A percentile compares a stretch with the other conserved stretches of the same genome.
These are phyloP conservation scores for Aspergillus sclerotioniger DNA, from an alignment of 495 filamentous ascomycete species.

Conservation along the genomic window DNA sequence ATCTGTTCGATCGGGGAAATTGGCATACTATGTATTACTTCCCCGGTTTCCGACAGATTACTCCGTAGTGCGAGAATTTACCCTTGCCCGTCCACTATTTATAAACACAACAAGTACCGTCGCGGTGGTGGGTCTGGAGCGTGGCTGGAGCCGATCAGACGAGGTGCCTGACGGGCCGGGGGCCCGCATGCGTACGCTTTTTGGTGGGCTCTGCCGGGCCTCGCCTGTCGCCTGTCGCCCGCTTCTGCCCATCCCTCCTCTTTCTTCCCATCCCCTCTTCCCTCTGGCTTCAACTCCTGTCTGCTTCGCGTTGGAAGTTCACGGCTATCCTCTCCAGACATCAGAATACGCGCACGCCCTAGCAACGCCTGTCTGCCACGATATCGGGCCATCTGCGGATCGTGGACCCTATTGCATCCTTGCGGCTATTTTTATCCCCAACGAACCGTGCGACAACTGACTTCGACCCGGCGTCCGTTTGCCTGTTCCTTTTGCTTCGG, in stretches of 20 bases:
- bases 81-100: constrained; percentile 1
- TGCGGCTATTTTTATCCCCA: constrained; percentile 5
- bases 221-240: background rate
- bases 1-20: too few relatives aligned
- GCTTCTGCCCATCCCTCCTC: constrained; percentile 7
- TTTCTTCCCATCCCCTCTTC: constrained; percentile 13
- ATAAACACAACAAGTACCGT: constrained; percentile 1
- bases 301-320: background rate
- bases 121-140: background rate
- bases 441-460: constrained; percentile 3
- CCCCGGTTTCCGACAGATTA: too few relatives aligned
- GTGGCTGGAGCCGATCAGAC: constrained; percentile 8
- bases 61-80: background rate
- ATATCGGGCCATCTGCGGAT: background rate
- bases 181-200: constrained; percentile 23
- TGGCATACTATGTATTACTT: too few relatives aligned
- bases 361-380: constrained; percentile 1
- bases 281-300: constrained; percentile 2
- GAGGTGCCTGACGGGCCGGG: constrained; percentile 13
- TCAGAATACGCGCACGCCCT: background rate
- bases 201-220: background rate
- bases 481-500: background rate
- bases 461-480: background rate
- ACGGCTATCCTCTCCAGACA: background rate
- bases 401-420: background rate